phyloP scores from a whole-genome alignment of 2,329 filamentous ascomycete species.

The Albophoma yamanashiensis region DNA sequence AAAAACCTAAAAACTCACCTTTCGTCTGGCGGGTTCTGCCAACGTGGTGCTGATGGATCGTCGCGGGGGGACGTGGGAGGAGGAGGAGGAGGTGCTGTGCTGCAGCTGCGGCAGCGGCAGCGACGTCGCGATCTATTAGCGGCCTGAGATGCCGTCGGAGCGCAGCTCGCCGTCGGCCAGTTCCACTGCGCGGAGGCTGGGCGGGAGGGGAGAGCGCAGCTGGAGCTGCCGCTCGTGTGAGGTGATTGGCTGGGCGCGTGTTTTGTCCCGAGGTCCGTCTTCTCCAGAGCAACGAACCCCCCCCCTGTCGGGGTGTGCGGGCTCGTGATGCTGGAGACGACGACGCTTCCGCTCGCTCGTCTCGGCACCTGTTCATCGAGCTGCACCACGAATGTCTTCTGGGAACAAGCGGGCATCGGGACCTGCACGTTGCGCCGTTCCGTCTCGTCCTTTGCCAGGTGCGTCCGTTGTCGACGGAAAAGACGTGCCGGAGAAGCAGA shows the following conservation, averaged over 20 bases:
- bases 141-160: background rate
- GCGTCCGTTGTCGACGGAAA: background rate
- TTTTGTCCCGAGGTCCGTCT: background rate
- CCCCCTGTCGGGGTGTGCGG: background rate
- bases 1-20: background rate
- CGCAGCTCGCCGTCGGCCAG: background rate
- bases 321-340: background rate
- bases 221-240: background rate
- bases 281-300: constrained; percentile 1
- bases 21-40: background rate
- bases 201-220: background rate
- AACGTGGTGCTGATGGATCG: background rate
- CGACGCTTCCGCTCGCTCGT: background rate
- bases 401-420: too few species aligned
- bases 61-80: background rate
- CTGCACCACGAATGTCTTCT: background rate
- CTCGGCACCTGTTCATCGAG: background rate
- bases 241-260: background rate
- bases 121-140: background rate
- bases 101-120: background rate
- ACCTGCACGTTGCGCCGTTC: too few species aligned
- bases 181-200: background rate
- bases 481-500: background rate
- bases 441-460: background rate
- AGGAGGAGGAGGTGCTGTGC: background rate